Evolutionary conservation across 768 basidiomycete genomes (phyloP), one percentile per base, ranked within the genome.

Genomic region (Saitozyma podzolica): DNA sequence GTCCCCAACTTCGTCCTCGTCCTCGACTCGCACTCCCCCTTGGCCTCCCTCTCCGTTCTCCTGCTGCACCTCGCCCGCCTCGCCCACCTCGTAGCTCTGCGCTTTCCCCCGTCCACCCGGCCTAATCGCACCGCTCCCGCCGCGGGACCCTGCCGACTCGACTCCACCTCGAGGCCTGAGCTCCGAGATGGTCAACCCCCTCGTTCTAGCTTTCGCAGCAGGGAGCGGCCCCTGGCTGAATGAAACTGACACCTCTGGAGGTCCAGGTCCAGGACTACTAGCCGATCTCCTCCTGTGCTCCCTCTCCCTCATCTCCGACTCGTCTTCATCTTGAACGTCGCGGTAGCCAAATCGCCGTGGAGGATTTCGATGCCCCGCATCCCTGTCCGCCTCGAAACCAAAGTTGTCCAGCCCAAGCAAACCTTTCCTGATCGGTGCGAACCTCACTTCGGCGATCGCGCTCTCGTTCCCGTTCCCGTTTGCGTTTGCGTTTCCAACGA

Each of bases 171-270:
- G 29, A 29, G 45, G 45, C 45, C 45, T 11, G 13, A 47, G n/a
- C 45, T 64, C 62, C 8, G 62, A 64, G 16, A 64, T 55, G 6
- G 62, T 64, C 37, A 64, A 39, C 9, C 62, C 62, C 47, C 62
- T 58, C 39, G 56, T 17, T 29, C 57, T 45, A 7, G 62, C 50
- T 4, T 49, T 52, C 14, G 56, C 9, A n/a, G 47, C 57, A 43
- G 62, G 50, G 57, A 49, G 42, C 19, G 59, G 60, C 8, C 64
- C 64, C 13, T 56, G 60, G 54, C 56, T 54, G n/a, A 13, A 1
- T 6, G n/a, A 17, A 17, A 6, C n/a, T 6, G 45, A 17, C 2
- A 47, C 13, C 13, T 13, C 45, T 11, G 62, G 51, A 42, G 62
- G 57, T 58, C 49, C 45, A 9, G 59, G 64, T n/a, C 64, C 64